Conservation (phyloP, 371 early-diverging fungal genomes). For the Coelomomyces lativittatus region DNA sequence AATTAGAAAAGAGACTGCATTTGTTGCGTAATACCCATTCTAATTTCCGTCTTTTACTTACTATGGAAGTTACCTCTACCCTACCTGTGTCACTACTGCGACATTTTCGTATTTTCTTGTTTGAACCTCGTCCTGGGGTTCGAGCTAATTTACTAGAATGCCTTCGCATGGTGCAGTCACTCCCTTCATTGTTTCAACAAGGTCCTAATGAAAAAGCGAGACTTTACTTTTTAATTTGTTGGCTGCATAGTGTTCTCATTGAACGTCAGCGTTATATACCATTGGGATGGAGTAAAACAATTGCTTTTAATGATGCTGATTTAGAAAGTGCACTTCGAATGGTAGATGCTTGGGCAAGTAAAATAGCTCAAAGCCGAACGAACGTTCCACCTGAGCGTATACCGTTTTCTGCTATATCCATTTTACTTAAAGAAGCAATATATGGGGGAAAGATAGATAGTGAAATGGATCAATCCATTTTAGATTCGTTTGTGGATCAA, state of each 20-base stretch:
- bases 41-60: conserved; percentile 61
- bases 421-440: conserved; percentile 66
- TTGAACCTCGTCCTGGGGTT: conserved; percentile 89
- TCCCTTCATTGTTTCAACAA: conserved; percentile 27
- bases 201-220: conserved; percentile 74
- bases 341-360: conserved; percentile 76
- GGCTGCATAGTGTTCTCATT: conserved; percentile 85
- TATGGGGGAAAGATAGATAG: conserved; percentile 94
- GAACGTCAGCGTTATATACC: conserved; percentile 91
- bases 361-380: conserved; percentile 55
- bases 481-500: conserved; percentile 71
- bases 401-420: conserved; percentile 83
- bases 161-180: conserved; percentile 42
- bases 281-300: conserved; percentile 87
- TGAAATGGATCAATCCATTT: conserved; percentile 65
- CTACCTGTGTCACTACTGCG: conserved; percentile 84
- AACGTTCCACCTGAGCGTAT: conserved; percentile 79
- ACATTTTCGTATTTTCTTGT: conserved; percentile 75
- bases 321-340: conserved; percentile 72
- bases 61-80: conserved; percentile 89
- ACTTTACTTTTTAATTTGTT: conserved; percentile 81
- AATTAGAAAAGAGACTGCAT: conserved; percentile 8
- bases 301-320: conserved; percentile 95
- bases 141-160: conserved; percentile 79
- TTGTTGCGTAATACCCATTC: conserved; percentile 41